Base-by-base conservation (phyloP, 2,329 filamentous ascomycete genomes). In the Xylariaceae sp. region DNA sequence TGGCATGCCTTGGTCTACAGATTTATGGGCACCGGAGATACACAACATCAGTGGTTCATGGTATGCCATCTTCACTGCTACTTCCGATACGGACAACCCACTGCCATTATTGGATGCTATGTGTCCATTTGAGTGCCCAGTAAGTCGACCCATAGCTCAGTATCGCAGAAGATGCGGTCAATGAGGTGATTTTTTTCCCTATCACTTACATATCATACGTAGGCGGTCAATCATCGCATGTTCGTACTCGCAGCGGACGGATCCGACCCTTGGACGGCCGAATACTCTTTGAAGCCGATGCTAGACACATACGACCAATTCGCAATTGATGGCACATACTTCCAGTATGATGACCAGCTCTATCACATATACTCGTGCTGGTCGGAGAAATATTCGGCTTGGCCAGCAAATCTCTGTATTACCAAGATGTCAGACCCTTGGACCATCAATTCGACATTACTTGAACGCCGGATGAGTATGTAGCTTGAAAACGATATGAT, bases 351-450 rank as follows among this genome's bases (percentile, higher is more conserved):
- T n/a, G 49, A 57, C 25, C 43, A 64, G 22, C 40, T 65, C 19
- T 67, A 67, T 53, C 64, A 66, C 44, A 58, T 66, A 11, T 66
- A 67, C 52, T 65, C 61, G 0, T 67, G 64, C 53, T 66, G 64
- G 64, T 56, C 64, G 42, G 52, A 63, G 2, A 59, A 63, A 29
- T 64, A 61, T 36, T 65, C 63, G 2, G 55, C 60, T 11, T 67
- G 64, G 64, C 64, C 63, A 0, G 63, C 62, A 2, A 66, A 67
- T 25, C 57, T 66, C 2, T 66, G 63, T 49, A 66, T 66, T 42
- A 66, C 64, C 2, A 56, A 60, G 43, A 60, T 66, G 62, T 62
- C 61, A 6, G 55, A 64, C 37, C 63, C 62, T 0, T 66, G 57
- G 60, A 66, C 63, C 1, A 51, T 67, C 11, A 58, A 59, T 49